Evolutionary conservation across 1,284 basidiomycete genomes (phyloP), one percentile per base, ranked within the genome.

Genomic region (Tylopilus sp.): DNA sequence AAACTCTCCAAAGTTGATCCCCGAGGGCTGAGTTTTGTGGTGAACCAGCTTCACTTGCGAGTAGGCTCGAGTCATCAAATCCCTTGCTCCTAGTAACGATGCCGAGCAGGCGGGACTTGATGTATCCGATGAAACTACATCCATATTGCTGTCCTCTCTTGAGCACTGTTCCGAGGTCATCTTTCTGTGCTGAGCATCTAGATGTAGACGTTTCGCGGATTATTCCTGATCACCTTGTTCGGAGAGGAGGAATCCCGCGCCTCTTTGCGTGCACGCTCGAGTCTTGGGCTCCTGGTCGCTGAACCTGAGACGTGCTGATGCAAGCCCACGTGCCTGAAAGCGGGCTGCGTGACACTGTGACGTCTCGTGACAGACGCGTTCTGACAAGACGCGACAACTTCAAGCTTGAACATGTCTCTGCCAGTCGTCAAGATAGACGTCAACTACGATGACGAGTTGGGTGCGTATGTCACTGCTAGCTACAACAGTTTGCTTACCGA

Each of bases 391-490:
- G 48, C 38, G 51, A 49, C 56, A 46, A 52, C 56, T 42, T n/a
- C 37, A 46, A 10, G 1, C n/a, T 15, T n/a, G n/a, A 66, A 63
- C 59, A 80, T 81, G 79, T 74, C 79, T 46, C 64, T 80, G 34
- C 71, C 74, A 31, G 69, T 74, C 20, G 61, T 74, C 51, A 72
- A 73, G 57, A 68, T 75, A 58, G 57, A 69, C 42, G 66, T 79
- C 58, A 65, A 69, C 39, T 81, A 81, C 54, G 73, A 73, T 24
- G 70, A 71, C 2, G 79, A 80, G 50, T 71, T 76, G 67, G 72
- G 78, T 73, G 44, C 36, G 61, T 46, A n/a, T 18, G n/a, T 33
- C 36, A 9, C 34, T 11, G 15, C 37, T 51, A 21, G 21, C 44
- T 28, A 73, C 77, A 53, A 71, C 73, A 59, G 64, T 70, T 31